phyloP scores from a whole-genome alignment of 2,329 filamentous ascomycete species.

The Penicillium sclerotiorum region DNA sequence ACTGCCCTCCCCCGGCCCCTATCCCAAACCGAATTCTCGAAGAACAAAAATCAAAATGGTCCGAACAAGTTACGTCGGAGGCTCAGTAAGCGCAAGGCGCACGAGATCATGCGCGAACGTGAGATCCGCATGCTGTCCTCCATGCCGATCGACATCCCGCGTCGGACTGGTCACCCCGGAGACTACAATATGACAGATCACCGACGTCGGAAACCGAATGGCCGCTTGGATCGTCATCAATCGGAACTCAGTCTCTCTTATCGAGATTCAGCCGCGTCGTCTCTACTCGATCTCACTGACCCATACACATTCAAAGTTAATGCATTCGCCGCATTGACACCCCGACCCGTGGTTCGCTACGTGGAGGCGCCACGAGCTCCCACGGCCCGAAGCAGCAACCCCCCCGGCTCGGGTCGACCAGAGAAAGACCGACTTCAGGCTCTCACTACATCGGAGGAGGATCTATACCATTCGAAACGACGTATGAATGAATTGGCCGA shows the following conservation, averaged over 20 bases:
- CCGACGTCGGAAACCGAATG: constrained; percentile 56
- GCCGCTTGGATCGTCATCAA: constrained; percentile 61
- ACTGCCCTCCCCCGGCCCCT: constrained; percentile 37
- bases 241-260: constrained; percentile 77
- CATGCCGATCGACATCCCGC: constrained; percentile 62
- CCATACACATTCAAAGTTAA: constrained; percentile 78
- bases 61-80: constrained; percentile 64
- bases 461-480: constrained; percentile 59
- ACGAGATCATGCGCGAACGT: constrained; percentile 77
- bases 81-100: constrained; percentile 74
- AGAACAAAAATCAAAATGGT: constrained; percentile 63
- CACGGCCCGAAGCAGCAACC: constrained; percentile 48
- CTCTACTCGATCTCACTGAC: constrained; percentile 74
- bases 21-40: constrained; percentile 52
- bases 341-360: constrained; percentile 80
- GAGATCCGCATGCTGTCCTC: constrained; percentile 85
- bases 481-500: constrained; percentile 74
- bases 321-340: constrained; percentile 76
- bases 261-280: constrained; percentile 74
- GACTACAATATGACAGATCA: constrained; percentile 54
- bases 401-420: constrained; percentile 50
- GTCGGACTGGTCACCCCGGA: constrained; percentile 56
- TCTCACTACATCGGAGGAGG: constrained; percentile 64
- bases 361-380: constrained; percentile 65
- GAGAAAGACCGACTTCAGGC: constrained; percentile 54